A percentile compares a stretch with the other conserved stretches of the same genome.
phyloP scores from a whole-genome alignment of 176 grass and related monocot genomes.

The Neostapfia colusana region DNA sequence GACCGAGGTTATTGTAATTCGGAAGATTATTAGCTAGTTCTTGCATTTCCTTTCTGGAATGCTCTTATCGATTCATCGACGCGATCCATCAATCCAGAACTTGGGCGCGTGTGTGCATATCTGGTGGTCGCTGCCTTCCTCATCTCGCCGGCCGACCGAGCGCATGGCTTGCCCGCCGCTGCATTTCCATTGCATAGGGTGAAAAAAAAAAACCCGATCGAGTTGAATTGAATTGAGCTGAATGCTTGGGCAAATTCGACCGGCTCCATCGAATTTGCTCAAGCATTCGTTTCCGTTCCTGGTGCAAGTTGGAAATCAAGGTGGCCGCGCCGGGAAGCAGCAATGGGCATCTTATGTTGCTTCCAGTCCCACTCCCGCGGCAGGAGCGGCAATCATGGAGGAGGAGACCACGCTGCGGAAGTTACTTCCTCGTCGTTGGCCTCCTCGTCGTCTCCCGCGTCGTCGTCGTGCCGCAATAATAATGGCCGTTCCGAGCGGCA shows the following conservation, averaged over 20 bases:
- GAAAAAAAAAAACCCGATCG: background rate
- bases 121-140: background rate
- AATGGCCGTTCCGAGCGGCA: background rate
- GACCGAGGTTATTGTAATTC: background rate
- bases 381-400: background rate
- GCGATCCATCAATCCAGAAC: background rate
- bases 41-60: background rate
- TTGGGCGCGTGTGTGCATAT: background rate
- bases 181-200: background rate
- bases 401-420: background rate
- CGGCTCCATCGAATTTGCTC: constrained; percentile 34
- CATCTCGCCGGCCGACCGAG: background rate
- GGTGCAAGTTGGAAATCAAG: background rate
- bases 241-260: constrained; percentile 49
- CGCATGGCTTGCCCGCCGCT: background rate
- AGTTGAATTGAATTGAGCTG: background rate
- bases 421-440: background rate
- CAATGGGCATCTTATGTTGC: constrained; percentile 55
- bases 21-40: background rate
- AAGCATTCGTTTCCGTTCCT: constrained; percentile 22
- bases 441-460: background rate
- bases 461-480: background rate
- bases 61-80: background rate
- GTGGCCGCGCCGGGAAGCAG: background rate
- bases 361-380: constrained; percentile 39